These are phyloP conservation scores for Chalciporus chontae DNA, from an alignment of 768 basidiomycete species.

Conservation along the genomic window DNA sequence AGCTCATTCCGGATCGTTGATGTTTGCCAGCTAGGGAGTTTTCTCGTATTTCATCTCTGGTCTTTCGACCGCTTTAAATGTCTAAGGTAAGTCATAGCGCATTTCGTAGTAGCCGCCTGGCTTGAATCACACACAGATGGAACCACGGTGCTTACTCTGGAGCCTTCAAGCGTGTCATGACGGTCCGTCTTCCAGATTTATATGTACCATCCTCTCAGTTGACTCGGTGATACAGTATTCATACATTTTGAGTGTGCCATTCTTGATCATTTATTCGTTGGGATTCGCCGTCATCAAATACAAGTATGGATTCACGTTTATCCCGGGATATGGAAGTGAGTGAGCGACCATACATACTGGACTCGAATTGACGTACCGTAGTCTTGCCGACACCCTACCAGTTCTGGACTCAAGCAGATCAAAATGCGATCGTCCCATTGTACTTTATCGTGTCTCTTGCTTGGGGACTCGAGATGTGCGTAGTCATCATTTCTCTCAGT, in stretches of 20 bases:
- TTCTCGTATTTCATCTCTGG: conserved; percentile 74
- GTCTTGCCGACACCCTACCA: conserved; percentile 64
- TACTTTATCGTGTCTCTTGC: conserved; percentile 58
- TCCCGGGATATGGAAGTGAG: conserved; percentile 51
- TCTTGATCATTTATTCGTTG: conserved; percentile 52
- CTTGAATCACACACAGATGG: conserved; percentile 45
- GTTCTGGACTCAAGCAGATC: conserved; percentile 48
- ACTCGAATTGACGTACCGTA: conserved; percentile 22
- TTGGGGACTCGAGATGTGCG: conserved; percentile 78
- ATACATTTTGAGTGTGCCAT: conserved; percentile 61
- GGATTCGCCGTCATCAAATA: conserved; percentile 77
- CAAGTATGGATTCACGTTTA: conserved; percentile 52
- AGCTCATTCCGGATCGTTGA: not conserved
- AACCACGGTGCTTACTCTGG: conserved; percentile 61
- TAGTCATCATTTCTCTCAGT: not conserved
- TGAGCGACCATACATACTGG: conserved; percentile 5
- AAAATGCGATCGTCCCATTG: conserved; percentile 59
- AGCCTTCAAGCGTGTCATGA: conserved; percentile 86
- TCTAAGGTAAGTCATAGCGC: conserved; percentile 44
- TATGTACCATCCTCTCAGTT: not conserved
- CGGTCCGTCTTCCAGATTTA: conserved; percentile 41
- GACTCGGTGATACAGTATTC: conserved; percentile 51
- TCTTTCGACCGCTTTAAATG: conserved; percentile 78
- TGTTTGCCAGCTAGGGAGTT: conserved; percentile 47
- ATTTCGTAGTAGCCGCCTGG: not conserved